Percentiles rank a stretch among this genome's conserved stretches.
Evolutionary conservation across 2,329 filamentous ascomycete species (phyloP).

Genomic region (Periglandula ipomoeae): DNA sequence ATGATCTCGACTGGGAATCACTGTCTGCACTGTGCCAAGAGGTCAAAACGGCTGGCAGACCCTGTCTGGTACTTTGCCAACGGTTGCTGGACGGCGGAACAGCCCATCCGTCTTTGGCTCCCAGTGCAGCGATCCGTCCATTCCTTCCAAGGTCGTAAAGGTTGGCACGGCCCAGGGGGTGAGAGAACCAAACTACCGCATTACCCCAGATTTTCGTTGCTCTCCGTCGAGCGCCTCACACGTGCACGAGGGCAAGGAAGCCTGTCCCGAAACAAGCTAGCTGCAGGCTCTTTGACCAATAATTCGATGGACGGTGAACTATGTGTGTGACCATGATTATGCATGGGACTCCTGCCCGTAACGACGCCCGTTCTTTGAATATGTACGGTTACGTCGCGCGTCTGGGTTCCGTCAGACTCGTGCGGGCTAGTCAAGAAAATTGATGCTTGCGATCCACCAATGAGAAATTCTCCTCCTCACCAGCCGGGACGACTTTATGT

Average conservation of each 20-base stretch:
- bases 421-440: neutral
- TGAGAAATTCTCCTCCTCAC: neutral
- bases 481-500: neutral
- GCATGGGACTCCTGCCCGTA: neutral
- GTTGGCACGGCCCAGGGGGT: neutral
- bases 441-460: neutral
- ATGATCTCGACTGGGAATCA: too few species aligned
- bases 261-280: conserved; percentile 3
- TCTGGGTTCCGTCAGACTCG: neutral
- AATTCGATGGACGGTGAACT: neutral
- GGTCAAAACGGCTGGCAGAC: neutral
- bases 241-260: neutral
- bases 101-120: neutral
- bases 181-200: neutral
- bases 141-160: neutral
- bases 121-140: neutral
- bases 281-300: neutral
- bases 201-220: conserved; percentile 1
- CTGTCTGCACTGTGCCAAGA: neutral
- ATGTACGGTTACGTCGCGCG: neutral
- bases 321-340: neutral
- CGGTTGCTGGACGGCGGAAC: neutral
- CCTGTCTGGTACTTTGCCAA: neutral
- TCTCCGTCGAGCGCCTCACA: neutral
- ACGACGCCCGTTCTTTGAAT: neutral